Evolutionary conservation across 306 rosid genomes (phyloP).

Genomic region (Quercus variabilis): DNA sequence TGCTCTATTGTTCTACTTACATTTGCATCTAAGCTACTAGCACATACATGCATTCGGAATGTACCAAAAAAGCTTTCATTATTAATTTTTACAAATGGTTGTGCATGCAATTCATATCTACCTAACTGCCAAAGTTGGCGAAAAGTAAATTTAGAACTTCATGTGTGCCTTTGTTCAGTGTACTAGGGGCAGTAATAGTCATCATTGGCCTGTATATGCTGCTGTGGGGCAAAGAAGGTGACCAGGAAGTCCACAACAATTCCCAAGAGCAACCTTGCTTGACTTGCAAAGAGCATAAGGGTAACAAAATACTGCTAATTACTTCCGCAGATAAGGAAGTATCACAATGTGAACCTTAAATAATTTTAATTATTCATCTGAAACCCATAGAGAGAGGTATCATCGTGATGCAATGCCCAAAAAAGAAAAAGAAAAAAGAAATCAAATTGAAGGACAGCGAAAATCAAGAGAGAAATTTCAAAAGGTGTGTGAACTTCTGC

Average conservation of each 20-base stretch:
- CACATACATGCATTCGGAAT: not conserved
- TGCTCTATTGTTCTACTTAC: not conserved
- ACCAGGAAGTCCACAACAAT: constrained; percentile 30
- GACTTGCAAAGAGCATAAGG: constrained; percentile 17
- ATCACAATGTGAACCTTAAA: not conserved
- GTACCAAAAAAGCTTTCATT: not conserved
- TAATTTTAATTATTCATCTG: not conserved
- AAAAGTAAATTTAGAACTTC: not conserved
- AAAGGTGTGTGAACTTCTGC: not conserved
- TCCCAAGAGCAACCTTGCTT: constrained; percentile 21
- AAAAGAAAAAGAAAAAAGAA: not conserved
- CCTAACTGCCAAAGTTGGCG: no score
- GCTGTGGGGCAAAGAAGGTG: constrained; percentile 82
- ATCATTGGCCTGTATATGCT: constrained; percentile 64
- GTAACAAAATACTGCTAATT: constrained; percentile 6
- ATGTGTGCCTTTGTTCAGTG: constrained; percentile 39
- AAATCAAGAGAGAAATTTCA: not conserved
- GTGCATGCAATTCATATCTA: no score
- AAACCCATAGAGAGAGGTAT: not conserved
- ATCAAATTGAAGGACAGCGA: not conserved
- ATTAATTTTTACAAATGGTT: no score
- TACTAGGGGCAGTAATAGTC: constrained; percentile 62
- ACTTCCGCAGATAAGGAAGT: constrained; percentile 1
- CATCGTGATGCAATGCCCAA: not conserved
- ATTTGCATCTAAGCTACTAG: not conserved